Evolutionary conservation across 2,329 filamentous ascomycete species (phyloP).

Genomic region (Boeremia exigua): DNA sequence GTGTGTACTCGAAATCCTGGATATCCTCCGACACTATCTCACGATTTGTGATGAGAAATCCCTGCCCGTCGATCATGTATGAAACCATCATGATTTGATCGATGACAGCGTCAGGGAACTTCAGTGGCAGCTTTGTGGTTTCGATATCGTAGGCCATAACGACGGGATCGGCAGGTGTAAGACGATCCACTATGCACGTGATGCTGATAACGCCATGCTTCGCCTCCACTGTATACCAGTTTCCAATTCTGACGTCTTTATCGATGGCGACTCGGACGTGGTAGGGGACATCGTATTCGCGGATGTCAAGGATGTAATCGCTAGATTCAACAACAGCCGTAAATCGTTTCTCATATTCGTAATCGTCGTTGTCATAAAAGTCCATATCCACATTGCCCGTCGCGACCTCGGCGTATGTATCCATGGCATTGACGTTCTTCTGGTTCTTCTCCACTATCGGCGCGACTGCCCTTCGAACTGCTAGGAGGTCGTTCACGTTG

Average conservation of each 20-base stretch:
- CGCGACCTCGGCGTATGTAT: constrained; percentile 96
- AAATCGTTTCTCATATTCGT: constrained; percentile 79
- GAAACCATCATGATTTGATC: constrained; percentile 99
- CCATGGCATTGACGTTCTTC: constrained; percentile 95
- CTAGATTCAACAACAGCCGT: constrained; percentile 86
- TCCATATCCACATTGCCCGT: constrained; percentile 84
- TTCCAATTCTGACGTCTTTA: constrained; percentile 92
- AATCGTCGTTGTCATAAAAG: constrained; percentile 85
- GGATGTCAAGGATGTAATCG: constrained; percentile 97
- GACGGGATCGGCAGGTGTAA: constrained; percentile 93
- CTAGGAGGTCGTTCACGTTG: constrained; percentile 85
- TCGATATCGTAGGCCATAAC: constrained; percentile 99
- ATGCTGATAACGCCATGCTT: constrained; percentile 90
- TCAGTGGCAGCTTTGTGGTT: constrained; percentile 91
- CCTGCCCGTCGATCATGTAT: constrained; percentile 99
- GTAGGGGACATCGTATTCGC: constrained; percentile 99
- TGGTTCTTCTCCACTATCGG: constrained; percentile 96
- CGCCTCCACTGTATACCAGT: constrained; percentile 95
- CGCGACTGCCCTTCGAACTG: constrained; percentile 82
- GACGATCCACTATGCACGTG: constrained; percentile 81
- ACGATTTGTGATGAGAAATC: constrained; percentile 96
- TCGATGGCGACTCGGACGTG: constrained; percentile 99
- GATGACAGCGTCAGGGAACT: constrained; percentile 92
- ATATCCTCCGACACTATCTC: constrained; percentile 99
- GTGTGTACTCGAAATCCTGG: constrained; percentile 96